These are phyloP conservation scores for Geotrichum australiense DNA, from an alignment of 1,139 yeast species.

Conservation along the genomic window DNA sequence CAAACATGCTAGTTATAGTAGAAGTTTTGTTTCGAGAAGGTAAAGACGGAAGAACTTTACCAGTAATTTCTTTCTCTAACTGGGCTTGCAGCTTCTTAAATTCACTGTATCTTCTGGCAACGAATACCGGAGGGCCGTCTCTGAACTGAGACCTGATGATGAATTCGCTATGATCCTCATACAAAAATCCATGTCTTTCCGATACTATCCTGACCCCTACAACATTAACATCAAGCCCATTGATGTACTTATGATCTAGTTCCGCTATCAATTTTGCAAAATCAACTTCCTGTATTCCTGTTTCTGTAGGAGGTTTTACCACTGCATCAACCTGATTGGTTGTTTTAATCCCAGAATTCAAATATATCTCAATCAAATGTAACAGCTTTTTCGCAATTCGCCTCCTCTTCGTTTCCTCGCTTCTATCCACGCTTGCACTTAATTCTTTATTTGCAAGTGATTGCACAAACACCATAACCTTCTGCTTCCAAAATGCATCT, in stretches of 20 bases:
- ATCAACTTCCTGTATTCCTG: conserved; percentile 47
- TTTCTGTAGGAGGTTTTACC: conserved; percentile 45
- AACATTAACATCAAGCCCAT: conserved; percentile 57
- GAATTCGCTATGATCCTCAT: conserved; percentile 30
- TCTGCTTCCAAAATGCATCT: conserved; percentile 63
- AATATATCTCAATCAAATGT: conserved; percentile 57
- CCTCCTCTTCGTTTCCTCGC: conserved; percentile 64
- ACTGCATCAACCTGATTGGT: conserved; percentile 44
- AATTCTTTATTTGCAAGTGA: conserved; percentile 64
- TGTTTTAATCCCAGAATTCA: conserved; percentile 69
- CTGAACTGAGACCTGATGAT: conserved; percentile 30
- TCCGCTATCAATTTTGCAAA: conserved; percentile 29
- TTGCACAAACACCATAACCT: conserved; percentile 74
- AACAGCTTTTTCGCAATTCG: conserved; percentile 54
- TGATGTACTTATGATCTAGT: conserved; percentile 42
- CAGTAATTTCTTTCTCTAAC: conserved; percentile 57
- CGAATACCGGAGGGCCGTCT: conserved; percentile 40
- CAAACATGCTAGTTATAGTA: conserved; percentile 16
- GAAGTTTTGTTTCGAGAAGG: conserved; percentile 50
- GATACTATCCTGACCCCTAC: conserved; percentile 47
- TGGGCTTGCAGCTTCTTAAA: conserved; percentile 50
- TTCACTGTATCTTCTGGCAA: conserved; percentile 58
- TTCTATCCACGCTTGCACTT: conserved; percentile 64
- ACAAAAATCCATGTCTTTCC: conserved; percentile 30
- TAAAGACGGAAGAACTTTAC: conserved; percentile 56